Conservation (phyloP, 106 monocot species). For the Hemerocallis citrina region DNA sequence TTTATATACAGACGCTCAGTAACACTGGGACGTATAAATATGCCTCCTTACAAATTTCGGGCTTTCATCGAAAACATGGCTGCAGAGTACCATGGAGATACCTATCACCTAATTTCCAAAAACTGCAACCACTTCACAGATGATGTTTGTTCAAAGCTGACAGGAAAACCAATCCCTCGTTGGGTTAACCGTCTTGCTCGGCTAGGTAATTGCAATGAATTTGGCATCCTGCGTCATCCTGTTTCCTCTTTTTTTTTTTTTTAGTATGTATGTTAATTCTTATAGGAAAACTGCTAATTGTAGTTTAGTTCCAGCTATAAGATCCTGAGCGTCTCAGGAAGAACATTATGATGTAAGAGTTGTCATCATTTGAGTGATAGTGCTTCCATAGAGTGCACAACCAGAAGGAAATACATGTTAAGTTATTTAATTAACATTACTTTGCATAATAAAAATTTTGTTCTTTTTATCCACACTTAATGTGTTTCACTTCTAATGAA, state of each 20-base stretch:
- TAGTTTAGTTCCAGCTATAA: too few species aligned
- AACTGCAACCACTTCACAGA: conserved; percentile 98
- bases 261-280: neutral
- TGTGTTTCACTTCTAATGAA: neutral
- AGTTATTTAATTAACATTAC: neutral
- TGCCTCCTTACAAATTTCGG: conserved; percentile 45
- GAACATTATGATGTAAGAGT: too few species aligned
- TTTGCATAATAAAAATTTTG: neutral
- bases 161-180: conserved; percentile 60
- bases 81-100: conserved; percentile 80
- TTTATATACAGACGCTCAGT: conserved; percentile 68
- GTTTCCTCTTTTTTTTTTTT: neutral
- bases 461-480: neutral
- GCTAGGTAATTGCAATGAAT: conserved; percentile 31
- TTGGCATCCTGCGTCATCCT: neutral
- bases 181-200: conserved; percentile 94
- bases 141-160: conserved; percentile 55
- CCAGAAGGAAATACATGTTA: neutral
- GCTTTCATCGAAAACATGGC: conserved; percentile 54
- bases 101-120: conserved; percentile 87
- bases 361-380: too few species aligned
- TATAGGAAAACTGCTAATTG: neutral
- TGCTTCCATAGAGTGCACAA: neutral
- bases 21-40: conserved; percentile 41
- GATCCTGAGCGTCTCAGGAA: too few species aligned